Conservation (phyloP, 1,284 basidiomycete genomes). For the Rhodotorula sp. region DNA sequence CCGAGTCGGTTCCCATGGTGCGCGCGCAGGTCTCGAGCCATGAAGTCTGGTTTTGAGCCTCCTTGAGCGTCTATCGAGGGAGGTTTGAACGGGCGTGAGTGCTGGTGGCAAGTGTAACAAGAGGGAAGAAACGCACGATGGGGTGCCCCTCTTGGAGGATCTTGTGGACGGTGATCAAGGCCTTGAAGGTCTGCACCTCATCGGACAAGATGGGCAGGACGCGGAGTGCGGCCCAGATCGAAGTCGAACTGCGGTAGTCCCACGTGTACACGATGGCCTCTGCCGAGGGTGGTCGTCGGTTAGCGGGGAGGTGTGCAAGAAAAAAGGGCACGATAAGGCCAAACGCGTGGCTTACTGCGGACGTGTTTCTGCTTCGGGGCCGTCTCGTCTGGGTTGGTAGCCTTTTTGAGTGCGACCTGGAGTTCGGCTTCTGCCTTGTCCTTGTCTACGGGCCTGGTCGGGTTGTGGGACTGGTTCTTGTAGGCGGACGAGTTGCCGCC, state of each 20-base stretch:
- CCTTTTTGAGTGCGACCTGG: constrained; percentile 91
- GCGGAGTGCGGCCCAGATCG: constrained; percentile 91
- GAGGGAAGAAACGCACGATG: constrained; percentile 59
- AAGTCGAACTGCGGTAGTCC: constrained; percentile 96
- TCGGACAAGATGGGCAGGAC: constrained; percentile 92
- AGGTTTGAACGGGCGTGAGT: background rate
- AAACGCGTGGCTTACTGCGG: constrained; percentile 65
- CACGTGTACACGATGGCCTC: constrained; percentile 97
- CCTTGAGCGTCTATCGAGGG: constrained; percentile 73
- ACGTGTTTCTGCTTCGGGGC: constrained; percentile 97
- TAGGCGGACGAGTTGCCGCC: constrained; percentile 1
- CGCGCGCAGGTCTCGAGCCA: constrained; percentile 94
- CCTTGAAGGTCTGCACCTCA: constrained; percentile 95
- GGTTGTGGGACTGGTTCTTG: constrained; percentile 12
- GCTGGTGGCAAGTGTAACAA: background rate
- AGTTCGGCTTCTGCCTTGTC: constrained; percentile 93
- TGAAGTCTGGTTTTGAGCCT: constrained; percentile 90
- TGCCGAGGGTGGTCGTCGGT: constrained; percentile 47
- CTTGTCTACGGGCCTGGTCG: constrained; percentile 88
- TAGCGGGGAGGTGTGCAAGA: background rate
- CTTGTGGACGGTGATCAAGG: constrained; percentile 92
- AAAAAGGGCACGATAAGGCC: background rate
- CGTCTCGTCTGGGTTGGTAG: constrained; percentile 84
- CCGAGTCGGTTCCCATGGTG: constrained; percentile 75
- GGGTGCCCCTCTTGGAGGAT: constrained; percentile 93